Conservation (phyloP, 305 asterid genomes). For the Fraxinus greggii region DNA sequence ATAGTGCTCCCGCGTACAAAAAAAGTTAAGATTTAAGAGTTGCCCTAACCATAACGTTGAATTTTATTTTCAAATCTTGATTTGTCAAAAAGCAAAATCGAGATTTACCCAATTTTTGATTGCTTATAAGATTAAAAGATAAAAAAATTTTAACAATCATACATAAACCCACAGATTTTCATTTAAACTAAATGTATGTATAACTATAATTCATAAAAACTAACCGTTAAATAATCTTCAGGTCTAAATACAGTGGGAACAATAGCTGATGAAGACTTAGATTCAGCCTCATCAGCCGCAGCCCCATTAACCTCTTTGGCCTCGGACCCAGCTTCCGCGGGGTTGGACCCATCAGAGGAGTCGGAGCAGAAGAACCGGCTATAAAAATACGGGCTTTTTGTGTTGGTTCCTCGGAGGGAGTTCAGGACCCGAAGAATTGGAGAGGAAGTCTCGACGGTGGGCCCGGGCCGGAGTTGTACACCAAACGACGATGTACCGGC, state of each 20-base stretch:
- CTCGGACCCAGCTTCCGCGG: constrained; percentile 41
- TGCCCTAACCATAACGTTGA: not conserved
- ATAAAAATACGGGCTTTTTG: constrained; percentile 34
- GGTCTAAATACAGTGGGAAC: constrained; percentile 74
- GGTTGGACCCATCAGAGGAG: constrained; percentile 55
- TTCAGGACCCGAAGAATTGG: constrained; percentile 51
- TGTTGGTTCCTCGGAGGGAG: constrained; percentile 36
- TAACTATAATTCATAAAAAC: constrained; percentile 12
- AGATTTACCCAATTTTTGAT: not conserved
- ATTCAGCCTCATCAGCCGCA: constrained; percentile 40
- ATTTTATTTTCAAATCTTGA: not conserved
- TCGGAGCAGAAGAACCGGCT: constrained; percentile 83
- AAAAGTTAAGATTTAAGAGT: not conserved
- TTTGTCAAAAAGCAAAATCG: not conserved
- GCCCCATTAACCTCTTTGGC: constrained; percentile 37
- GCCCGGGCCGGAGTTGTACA: constrained; percentile 41
- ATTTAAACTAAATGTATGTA: not conserved
- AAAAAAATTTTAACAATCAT: not conserved
- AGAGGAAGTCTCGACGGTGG: constrained; percentile 40
- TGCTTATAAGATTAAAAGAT: not conserved
- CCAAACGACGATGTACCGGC: constrained; percentile 34
- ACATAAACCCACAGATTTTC: not conserved
- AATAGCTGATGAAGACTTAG: constrained; percentile 65
- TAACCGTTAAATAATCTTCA: constrained; percentile 86
- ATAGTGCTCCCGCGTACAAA: not conserved